These are phyloP conservation scores for Dittrichia graveolens DNA, from an alignment of 129 eudicot genomes.

Conservation along the genomic window DNA sequence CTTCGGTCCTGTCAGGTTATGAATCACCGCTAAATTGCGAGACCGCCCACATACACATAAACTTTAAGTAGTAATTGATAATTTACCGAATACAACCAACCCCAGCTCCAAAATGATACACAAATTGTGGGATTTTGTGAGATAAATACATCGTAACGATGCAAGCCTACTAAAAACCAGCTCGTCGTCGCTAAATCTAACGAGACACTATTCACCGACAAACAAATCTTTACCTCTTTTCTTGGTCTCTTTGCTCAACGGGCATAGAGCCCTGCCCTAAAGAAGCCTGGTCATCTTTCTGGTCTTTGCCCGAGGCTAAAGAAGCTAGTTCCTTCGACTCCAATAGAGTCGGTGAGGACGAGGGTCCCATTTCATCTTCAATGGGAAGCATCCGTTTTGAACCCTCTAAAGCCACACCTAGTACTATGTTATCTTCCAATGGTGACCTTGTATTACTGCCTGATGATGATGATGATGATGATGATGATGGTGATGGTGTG, in stretches of 20 bases:
- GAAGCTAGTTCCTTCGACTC: constrained; percentile 59
- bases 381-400: constrained; percentile 73
- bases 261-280: constrained; percentile 15
- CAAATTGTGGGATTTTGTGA: constrained; percentile 25
- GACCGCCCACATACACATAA: not conserved
- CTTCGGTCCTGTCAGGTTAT: too few relatives aligned
- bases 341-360: constrained; percentile 6
- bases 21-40: too few relatives aligned
- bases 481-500: not conserved
- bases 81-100: constrained; percentile 24
- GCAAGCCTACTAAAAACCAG: constrained; percentile 58
- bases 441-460: constrained; percentile 33
- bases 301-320: constrained; percentile 26
- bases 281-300: constrained; percentile 50
- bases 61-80: not conserved
- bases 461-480: constrained; percentile 20
- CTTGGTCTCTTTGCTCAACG: constrained; percentile 52
- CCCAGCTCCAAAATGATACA: constrained; percentile 31
- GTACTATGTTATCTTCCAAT: constrained; percentile 74
- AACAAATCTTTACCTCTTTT: constrained; percentile 34
- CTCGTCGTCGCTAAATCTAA: constrained; percentile 29
- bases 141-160: constrained; percentile 34
- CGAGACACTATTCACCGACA: constrained; percentile 3
- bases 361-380: constrained; percentile 53
- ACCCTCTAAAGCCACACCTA: constrained; percentile 88